phyloP scores from a whole-genome alignment of 2,329 filamentous ascomycete species.

The Sporothrix mexicana region DNA sequence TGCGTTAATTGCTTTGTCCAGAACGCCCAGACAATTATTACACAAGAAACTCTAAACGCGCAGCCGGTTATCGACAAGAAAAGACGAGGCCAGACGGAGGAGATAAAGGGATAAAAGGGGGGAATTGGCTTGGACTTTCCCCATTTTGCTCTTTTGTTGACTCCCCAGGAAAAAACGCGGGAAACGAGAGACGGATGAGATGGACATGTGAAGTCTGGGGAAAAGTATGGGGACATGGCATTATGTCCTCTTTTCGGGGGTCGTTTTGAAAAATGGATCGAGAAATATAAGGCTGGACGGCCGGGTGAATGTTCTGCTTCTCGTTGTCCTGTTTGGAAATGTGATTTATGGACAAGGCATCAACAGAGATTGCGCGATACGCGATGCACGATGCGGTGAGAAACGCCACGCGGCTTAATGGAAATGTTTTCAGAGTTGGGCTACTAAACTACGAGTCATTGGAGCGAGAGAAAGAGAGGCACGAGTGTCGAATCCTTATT shows the following conservation, averaged over 20 bases:
- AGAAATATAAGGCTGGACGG: neutral
- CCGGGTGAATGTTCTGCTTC: constrained; percentile 3
- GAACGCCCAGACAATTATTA: neutral
- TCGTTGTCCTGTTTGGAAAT: neutral
- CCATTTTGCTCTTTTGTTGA: neutral
- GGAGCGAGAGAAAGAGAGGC: neutral
- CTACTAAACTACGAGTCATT: neutral
- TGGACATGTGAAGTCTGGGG: neutral
- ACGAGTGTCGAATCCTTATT: neutral
- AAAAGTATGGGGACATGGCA: neutral
- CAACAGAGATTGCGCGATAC: neutral
- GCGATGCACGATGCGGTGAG: neutral
- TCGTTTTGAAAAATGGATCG: neutral
- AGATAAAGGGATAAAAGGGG: neutral
- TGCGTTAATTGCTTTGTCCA: too few species aligned
- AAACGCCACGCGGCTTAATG: constrained; percentile 4
- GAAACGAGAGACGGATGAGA: constrained; percentile 7
- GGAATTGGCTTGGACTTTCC: neutral
- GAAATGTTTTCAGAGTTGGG: neutral
- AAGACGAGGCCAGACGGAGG: neutral
- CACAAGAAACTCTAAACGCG: constrained; percentile 15
- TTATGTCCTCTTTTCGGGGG: neutral
- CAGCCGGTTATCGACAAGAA: constrained; percentile 17
- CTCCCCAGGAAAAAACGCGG: constrained; percentile 7
- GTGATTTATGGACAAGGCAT: neutral